These are phyloP conservation scores for Thyridium curvatum DNA, from an alignment of 2,329 filamentous ascomycete species.

Conservation along the genomic window DNA sequence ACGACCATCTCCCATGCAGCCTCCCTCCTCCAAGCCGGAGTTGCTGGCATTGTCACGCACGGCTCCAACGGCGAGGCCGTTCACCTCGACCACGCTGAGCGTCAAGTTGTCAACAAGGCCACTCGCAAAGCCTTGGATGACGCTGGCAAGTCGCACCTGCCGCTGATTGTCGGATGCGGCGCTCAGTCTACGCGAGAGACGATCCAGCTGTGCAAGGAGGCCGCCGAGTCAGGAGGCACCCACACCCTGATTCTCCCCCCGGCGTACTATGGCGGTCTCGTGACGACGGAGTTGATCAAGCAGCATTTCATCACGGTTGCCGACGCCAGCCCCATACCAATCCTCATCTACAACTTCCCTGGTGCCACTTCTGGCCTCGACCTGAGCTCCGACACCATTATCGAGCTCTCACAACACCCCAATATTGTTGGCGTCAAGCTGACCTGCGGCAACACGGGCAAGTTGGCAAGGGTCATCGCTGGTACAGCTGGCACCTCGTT, in stretches of 20 bases:
- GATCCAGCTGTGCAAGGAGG: slow-evolving; percentile 53
- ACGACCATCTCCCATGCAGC: slow-evolving; percentile 45
- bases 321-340: slow-evolving; percentile 35
- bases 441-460: slow-evolving; percentile 48
- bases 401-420: slow-evolving; percentile 34
- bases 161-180: slow-evolving; percentile 58
- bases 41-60: slow-evolving; percentile 62
- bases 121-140: slow-evolving; percentile 48
- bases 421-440: slow-evolving; percentile 49
- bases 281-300: slow-evolving; percentile 42
- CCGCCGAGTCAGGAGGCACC: slow-evolving; percentile 50
- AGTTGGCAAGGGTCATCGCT: slow-evolving; percentile 34
- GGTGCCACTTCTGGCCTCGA: slow-evolving; percentile 41
- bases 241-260: slow-evolving; percentile 57
- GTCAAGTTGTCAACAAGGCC: slow-evolving; percentile 52
- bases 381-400: slow-evolving; percentile 39
- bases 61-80: slow-evolving; percentile 71
- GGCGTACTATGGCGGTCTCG: slow-evolving; percentile 52
- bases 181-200: slow-evolving; percentile 56
- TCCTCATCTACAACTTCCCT: slow-evolving; percentile 48
- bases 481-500: slow-evolving; percentile 37
- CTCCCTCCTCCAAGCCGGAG: slow-evolving; percentile 54
- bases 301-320: slow-evolving; percentile 50
- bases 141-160: slow-evolving; percentile 49
- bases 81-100: slow-evolving; percentile 60